phyloP scores from a whole-genome alignment of 2,329 filamentous ascomycete genomes.

The Apiospora rasikravindrae region DNA sequence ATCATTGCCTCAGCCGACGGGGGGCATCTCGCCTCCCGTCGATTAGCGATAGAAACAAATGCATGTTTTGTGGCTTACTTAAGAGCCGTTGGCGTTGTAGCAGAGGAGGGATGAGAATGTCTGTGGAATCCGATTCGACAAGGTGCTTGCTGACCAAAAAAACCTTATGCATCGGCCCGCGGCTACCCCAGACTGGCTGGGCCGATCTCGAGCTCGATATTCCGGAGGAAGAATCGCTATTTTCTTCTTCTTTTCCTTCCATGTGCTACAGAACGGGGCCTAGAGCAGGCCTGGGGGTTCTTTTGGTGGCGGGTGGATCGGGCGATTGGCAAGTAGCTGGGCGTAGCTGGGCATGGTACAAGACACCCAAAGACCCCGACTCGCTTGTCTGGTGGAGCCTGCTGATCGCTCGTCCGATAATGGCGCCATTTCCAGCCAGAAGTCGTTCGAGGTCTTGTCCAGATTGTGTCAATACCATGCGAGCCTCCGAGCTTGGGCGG shows the following conservation, averaged over 20 bases:
- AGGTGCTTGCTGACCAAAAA: neutral
- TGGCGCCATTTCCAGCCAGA: constrained; percentile 4
- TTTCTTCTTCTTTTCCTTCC: neutral
- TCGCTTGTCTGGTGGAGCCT: neutral
- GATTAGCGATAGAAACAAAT: neutral
- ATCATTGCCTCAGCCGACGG: neutral
- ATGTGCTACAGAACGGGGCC: neutral
- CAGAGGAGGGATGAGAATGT: neutral
- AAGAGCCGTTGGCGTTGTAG: neutral
- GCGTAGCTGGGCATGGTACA: no score
- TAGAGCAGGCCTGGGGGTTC: neutral
- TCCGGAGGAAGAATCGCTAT: constrained; percentile 9
- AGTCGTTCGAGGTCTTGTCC: neutral
- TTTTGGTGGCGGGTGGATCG: neutral
- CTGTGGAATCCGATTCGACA: neutral
- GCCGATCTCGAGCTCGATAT: neutral
- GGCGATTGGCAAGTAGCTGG: neutral
- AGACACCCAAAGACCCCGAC: neutral
- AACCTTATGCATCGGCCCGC: constrained; percentile 12
- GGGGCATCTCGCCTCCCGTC: neutral
- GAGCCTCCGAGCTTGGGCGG: neutral
- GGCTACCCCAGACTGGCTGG: constrained; percentile 5
- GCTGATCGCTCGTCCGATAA: constrained; percentile 8
- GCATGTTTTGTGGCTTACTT: constrained; percentile 1
- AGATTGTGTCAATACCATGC: constrained; percentile 11